Base-by-base conservation (phyloP, 1,139 yeast species). In the Debaryomyces fabryi region DNA sequence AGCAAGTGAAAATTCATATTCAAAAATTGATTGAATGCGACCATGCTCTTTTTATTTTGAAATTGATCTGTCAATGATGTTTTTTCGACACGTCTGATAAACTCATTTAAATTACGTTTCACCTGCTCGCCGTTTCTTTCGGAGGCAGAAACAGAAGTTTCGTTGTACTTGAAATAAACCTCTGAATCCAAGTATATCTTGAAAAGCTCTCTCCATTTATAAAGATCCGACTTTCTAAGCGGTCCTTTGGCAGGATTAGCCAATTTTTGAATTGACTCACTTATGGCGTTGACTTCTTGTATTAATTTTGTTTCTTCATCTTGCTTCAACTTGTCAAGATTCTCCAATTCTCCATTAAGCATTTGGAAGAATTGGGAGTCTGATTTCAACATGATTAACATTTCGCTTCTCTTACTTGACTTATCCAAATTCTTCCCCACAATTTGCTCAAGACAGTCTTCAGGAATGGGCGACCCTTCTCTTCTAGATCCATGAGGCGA, bases 151-250 rank as follows among this genome's bases (percentile, higher is more conserved):
- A 67, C 60, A 3, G 60, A 50, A 0, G 71, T 58, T 53, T 83
- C 86, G 54, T 80, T 74, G 35, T 81, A 79, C 47, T 79, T 79
- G 64, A 83, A 81, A 53, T 83, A 86, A 21, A 86, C 80, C 55
- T 86, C 88, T 25, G 82, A 76, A 56, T 86, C 91, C 44, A 86
- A 72, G 57, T 85, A 86, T 21, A 79, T 67, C 55, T 77, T 79
- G 65, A 86, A 86, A 10, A 86, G 71, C 58, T 84, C 83, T 52
- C 92, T 69, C 93, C 93, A 86, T n/a, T 73, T 72, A 58, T 83
- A 84, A 65, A 86, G 68, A 57, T 86, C 92, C 0, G 79, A 69
- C 49, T 71, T 74, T 52, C 72, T 78, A 10, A 62, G 48, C 15
- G 67, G 58, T 18, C 55, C 50, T 6, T 54, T 57, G 24, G 61